Evolutionary conservation across 2,329 filamentous ascomycete species (phyloP).

Genomic region (Phoma herbarum): DNA sequence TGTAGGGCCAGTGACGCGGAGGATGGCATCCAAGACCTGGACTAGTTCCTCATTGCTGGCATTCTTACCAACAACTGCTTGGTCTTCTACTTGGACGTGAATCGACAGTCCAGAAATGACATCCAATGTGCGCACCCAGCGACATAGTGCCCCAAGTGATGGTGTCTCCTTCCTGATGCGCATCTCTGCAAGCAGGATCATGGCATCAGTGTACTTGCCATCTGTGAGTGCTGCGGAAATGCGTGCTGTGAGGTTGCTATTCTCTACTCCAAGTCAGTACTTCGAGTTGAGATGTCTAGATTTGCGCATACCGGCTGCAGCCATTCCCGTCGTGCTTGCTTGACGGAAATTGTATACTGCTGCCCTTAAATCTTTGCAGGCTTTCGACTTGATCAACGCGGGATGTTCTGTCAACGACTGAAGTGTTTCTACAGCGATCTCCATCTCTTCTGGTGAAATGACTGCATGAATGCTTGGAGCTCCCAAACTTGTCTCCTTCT

Average conservation of each 20-base stretch:
- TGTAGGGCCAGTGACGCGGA: slow-evolving; percentile 69
- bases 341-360: slow-evolving; percentile 75
- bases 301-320: slow-evolving; percentile 58
- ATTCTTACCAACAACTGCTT: slow-evolving; percentile 39
- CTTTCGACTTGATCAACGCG: slow-evolving; percentile 71
- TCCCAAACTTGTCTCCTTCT: slow-evolving; percentile 41
- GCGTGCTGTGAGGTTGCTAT: slow-evolving; percentile 70
- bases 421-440: slow-evolving; percentile 72
- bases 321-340: slow-evolving; percentile 72
- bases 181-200: slow-evolving; percentile 74
- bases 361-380: slow-evolving; percentile 70
- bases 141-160: slow-evolving; percentile 73
- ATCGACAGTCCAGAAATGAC: slow-evolving; percentile 72
- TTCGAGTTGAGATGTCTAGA: background rate
- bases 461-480: slow-evolving; percentile 63
- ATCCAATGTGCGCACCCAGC: slow-evolving; percentile 76
- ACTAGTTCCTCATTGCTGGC: slow-evolving; percentile 64
- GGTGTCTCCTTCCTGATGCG: slow-evolving; percentile 70
- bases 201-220: slow-evolving; percentile 71
- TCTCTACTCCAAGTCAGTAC: slow-evolving; percentile 50
- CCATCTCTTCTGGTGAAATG: slow-evolving; percentile 71
- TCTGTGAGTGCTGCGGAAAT: slow-evolving; percentile 73
- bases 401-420: slow-evolving; percentile 67
- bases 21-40: slow-evolving; percentile 68
- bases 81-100: slow-evolving; percentile 55